These are phyloP conservation scores for Cetradonia linearis DNA, from an alignment of 495 filamentous ascomycete genomes.

Conservation along the genomic window DNA sequence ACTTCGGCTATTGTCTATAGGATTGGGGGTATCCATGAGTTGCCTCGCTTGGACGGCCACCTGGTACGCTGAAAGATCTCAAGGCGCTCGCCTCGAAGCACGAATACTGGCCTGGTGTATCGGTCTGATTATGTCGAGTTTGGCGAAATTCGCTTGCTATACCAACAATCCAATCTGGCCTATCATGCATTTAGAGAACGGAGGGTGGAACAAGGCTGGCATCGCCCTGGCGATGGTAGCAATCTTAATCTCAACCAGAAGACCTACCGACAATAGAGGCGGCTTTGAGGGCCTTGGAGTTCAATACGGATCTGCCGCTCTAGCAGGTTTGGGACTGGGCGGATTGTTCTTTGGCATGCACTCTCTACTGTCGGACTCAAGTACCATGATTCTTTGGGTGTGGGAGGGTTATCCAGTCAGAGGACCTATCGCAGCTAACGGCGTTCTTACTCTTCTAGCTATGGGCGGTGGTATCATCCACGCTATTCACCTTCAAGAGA, in stretches of 20 bases:
- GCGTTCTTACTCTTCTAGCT: constrained; percentile 66
- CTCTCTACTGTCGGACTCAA: constrained; percentile 89
- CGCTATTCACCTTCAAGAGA: constrained; percentile 59
- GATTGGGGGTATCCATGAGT: constrained; percentile 64
- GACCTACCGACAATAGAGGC: constrained; percentile 41
- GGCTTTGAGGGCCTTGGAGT: constrained; percentile 39
- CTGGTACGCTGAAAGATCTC: constrained; percentile 65
- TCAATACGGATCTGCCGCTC: constrained; percentile 55
- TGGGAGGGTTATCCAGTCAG: constrained; percentile 94
- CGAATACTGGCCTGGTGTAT: constrained; percentile 70
- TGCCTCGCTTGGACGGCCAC: constrained; percentile 76
- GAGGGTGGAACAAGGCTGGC: constrained; percentile 85
- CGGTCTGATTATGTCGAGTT: constrained; percentile 71
- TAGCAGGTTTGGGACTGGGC: constrained; percentile 67
- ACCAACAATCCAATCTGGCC: constrained; percentile 99
- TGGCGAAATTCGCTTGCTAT: constrained; percentile 86
- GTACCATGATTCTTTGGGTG: constrained; percentile 98
- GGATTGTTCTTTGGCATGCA: constrained; percentile 87
- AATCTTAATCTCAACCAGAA: constrained; percentile 57
- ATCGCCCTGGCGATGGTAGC: constrained; percentile 66
- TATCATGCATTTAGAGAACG: constrained; percentile 76
- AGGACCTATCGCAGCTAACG: constrained; percentile 83
- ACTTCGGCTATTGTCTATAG: constrained; percentile 67
- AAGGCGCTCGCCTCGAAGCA: constrained; percentile 64
- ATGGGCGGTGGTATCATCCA: constrained; percentile 79